A percentile compares a stretch with the other conserved stretches of the same genome.
phyloP scores from a whole-genome alignment of 352 stramenopile genomes.

The Phytophthora fragariae region DNA sequence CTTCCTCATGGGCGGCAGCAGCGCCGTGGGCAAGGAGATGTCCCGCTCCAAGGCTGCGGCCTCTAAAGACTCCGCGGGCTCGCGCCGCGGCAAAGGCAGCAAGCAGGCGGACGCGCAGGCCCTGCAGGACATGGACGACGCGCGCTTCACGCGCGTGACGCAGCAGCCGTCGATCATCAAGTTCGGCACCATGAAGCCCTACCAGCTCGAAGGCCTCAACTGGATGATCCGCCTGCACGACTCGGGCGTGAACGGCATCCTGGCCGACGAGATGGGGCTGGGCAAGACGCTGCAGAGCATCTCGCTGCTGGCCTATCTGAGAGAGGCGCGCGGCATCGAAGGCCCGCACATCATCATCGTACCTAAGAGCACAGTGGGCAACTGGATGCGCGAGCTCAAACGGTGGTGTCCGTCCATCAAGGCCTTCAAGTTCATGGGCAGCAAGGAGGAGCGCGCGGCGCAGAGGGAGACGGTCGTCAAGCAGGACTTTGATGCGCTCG shows the following conservation, averaged over 20 bases:
- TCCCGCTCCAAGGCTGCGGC: constrained; percentile 46
- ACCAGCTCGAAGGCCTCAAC: constrained; percentile 89
- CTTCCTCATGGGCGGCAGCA: constrained; percentile 88
- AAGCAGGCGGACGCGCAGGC: constrained; percentile 78
- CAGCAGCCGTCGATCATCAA: constrained; percentile 86
- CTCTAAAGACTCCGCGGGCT: constrained; percentile 42
- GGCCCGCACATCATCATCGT: constrained; percentile 99
- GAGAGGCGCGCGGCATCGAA: constrained; percentile 93
- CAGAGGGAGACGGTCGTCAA: constrained; percentile 88
- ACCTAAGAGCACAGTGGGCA: constrained; percentile 97
- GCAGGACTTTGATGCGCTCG: constrained; percentile 92
- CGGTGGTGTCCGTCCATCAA: constrained; percentile 96
- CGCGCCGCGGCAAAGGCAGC: constrained; percentile 67
- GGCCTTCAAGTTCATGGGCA: constrained; percentile 97
- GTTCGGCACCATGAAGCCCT: constrained; percentile 91
- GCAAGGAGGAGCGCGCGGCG: constrained; percentile 93
- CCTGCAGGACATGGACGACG: constrained; percentile 81
- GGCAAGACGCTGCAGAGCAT: constrained; percentile 99
- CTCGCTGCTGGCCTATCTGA: constrained; percentile 96
- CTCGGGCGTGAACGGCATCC: constrained; percentile 85
- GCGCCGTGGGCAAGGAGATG: constrained; percentile 82
- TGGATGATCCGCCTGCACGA: constrained; percentile 96
- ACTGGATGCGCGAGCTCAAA: constrained; percentile 99
- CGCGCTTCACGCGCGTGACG: constrained; percentile 81
- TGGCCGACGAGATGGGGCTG: constrained; percentile 92